Evolutionary conservation across 345 rosid species (phyloP).

Genomic region (Orychophragmus violaceus): DNA sequence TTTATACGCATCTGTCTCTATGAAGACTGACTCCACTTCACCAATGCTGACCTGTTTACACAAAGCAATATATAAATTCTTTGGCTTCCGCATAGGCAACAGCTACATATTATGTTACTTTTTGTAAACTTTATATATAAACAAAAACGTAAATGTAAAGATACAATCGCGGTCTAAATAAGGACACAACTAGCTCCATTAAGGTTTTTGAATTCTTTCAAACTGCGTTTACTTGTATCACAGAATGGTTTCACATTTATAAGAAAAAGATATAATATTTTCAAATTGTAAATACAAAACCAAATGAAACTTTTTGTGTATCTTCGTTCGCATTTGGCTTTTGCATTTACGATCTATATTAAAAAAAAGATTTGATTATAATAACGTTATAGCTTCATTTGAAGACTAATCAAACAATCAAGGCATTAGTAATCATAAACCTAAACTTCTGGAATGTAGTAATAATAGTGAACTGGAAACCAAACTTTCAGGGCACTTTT

Average conservation of each 20-base stretch:
- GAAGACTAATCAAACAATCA: neutral
- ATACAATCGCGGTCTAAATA: neutral
- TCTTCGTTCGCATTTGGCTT: neutral
- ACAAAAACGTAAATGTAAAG: neutral
- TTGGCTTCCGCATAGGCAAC: neutral
- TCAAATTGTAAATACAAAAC: neutral
- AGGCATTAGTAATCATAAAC: neutral
- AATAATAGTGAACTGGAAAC: neutral
- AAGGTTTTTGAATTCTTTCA: neutral
- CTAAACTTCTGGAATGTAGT: neutral
- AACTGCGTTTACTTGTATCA: neutral
- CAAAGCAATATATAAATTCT: neutral
- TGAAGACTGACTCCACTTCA: conserved; percentile 57
- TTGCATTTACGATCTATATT: too few relatives aligned
- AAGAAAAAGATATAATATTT: too few relatives aligned
- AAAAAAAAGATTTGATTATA: too few relatives aligned
- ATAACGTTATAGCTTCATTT: too few relatives aligned
- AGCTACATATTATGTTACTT: too few relatives aligned
- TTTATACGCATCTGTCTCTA: conserved; percentile 69
- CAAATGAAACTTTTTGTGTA: neutral
- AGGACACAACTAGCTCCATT: neutral
- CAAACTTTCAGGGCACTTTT: neutral
- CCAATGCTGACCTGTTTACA: conserved; percentile 44
- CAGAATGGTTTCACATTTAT: neutral
- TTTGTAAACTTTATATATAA: neutral